These are phyloP conservation scores for Fusarium coffeatum DNA, from an alignment of 2,329 filamentous ascomycete species.

Conservation along the genomic window DNA sequence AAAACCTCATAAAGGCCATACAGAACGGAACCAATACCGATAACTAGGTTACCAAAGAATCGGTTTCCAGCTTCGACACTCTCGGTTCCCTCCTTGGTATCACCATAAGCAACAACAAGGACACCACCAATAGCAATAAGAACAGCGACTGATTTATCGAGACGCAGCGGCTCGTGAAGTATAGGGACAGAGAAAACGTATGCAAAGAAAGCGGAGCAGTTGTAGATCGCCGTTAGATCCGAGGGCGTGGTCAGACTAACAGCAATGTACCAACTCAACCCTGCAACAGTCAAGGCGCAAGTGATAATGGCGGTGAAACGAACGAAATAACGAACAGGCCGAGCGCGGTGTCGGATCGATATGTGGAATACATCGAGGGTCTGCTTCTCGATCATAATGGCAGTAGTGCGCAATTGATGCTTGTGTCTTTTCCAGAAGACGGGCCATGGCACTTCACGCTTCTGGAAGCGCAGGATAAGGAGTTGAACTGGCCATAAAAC, in stretches of 20 bases:
- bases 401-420: constrained; percentile 63
- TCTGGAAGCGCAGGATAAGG: constrained; percentile 80
- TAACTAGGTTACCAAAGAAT: constrained; percentile 88
- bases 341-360: constrained; percentile 51
- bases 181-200: constrained; percentile 96
- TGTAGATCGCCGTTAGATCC: constrained; percentile 98
- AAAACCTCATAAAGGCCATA: constrained; percentile 98
- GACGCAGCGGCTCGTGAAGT: constrained; percentile 82
- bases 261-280: constrained; percentile 94
- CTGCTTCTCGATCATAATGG: constrained; percentile 86
- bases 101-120: constrained; percentile 94
- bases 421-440: constrained; percentile 81
- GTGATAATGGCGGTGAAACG: constrained; percentile 86
- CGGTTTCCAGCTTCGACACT: constrained; percentile 71
- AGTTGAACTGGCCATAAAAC: constrained; percentile 90
- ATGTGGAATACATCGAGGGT: constrained; percentile 72
- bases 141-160: constrained; percentile 89
- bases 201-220: constrained; percentile 98
- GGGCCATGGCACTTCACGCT: constrained; percentile 80
- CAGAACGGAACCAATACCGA: constrained; percentile 88
- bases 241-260: constrained; percentile 93
- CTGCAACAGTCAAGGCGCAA: constrained; percentile 86
- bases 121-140: constrained; percentile 89
- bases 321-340: constrained; percentile 75
- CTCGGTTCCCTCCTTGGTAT: constrained; percentile 62